phyloP scores from a whole-genome alignment of 176 grass and related monocot species.

The Melocanna baccifera region DNA sequence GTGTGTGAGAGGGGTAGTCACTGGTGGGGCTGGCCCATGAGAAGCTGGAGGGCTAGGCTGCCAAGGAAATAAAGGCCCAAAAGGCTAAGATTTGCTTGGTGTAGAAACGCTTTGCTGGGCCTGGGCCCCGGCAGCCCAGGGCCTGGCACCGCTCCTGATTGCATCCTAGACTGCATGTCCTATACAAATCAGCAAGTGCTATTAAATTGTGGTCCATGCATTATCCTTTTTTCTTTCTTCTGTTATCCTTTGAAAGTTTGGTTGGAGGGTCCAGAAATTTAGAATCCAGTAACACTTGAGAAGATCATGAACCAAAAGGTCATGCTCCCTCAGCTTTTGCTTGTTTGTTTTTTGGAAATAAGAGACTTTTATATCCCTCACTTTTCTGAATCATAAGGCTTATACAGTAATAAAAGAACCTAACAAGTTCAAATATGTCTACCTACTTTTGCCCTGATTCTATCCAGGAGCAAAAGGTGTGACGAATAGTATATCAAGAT shows the following conservation, averaged over 20 bases:
- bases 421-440: background rate
- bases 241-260: constrained; percentile 20
- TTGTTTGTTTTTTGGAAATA: background rate
- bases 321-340: background rate
- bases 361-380: background rate
- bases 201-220: background rate
- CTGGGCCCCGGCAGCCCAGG: background rate
- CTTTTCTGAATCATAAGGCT: background rate
- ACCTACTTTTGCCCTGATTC: background rate
- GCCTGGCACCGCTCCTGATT: background rate
- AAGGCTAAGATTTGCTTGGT: background rate
- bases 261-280: background rate
- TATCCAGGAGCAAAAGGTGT: background rate
- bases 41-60: background rate
- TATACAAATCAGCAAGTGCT: background rate
- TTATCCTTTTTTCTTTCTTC: background rate
- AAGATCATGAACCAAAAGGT: background rate
- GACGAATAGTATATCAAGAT: background rate
- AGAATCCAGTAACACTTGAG: background rate
- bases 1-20: background rate
- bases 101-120: background rate
- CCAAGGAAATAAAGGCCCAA: background rate
- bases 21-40: too few relatives aligned
- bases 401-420: background rate
- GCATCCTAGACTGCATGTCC: background rate